Base-by-base conservation (phyloP, 169 alveolate species). In the Cryptosporidium bovis region DNA sequence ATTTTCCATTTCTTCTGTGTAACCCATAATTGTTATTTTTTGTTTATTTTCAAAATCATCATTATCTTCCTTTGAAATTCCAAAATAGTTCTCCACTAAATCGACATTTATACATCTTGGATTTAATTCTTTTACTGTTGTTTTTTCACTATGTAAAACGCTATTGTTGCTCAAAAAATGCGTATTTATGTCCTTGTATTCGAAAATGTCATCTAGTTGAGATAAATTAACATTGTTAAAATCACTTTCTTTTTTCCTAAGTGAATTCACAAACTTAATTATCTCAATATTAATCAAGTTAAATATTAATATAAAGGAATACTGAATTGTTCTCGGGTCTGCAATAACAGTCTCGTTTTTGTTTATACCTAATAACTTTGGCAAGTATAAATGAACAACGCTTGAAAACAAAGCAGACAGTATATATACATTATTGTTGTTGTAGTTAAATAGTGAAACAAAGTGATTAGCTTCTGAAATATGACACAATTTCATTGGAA, bases 251-350 rank as follows among this genome's bases (percentile, higher is more conserved):
- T 48, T 48, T 13, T 13, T 5, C 20, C 29, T 53, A 31, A 18
- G 33, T 48, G 51, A 20, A 51, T 53, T 29, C 34, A 33, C 10
- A 24, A 31, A 44, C 16, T 60, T 53, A 7, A 77, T 13, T 3
- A 77, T 18, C 40, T 77, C 77, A 4, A 77, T 56, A 60, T 60
- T 77, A 44, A 77, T n/a, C 62, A 77, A 24, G 60, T 62, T 77
- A 20, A 77, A 77, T 18, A 77, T 33, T 10, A 77, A 53, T 58
- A 60, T 56, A 60, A 62, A 56, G 20, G 87, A 24, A 2, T 60
- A 44, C 3, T 77, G 87, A 2, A 77, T 29, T 15, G 29, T 29
- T 40, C 87, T 40, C 24, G 46, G 64, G 46, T 77, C 87, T 15
- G 29, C 64, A 27, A 55, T 6, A 18, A 77, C 10, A 3, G 87